Conservation (phyloP, 441 rosid genomes). For the Croton laevigatus region DNA sequence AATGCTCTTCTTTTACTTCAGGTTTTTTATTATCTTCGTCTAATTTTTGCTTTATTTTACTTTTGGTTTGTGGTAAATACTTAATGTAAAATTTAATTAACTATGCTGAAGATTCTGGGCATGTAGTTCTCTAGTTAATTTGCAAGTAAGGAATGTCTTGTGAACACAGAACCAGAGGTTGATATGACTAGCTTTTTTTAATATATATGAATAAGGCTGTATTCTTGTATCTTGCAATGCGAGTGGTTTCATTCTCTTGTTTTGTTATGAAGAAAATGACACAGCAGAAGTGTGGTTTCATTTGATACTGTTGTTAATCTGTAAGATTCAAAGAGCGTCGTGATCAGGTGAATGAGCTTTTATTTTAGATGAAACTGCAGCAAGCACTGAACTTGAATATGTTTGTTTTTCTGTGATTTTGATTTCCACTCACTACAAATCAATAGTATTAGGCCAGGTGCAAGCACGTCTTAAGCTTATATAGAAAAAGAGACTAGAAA, state of each 20-base stretch:
- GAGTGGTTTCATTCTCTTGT: not conserved
- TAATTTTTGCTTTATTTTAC: not conserved
- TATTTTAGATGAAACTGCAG: not conserved
- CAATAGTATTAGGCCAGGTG: not conserved
- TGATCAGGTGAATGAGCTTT: not conserved
- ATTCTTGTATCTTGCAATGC: not conserved
- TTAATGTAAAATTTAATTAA: not conserved
- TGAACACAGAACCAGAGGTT: not conserved
- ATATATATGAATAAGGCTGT: too few relatives aligned
- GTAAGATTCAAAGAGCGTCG: not conserved
- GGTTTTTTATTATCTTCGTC: slow-evolving; percentile 33
- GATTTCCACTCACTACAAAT: not conserved
- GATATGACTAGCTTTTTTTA: too few relatives aligned
- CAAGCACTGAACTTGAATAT: not conserved
- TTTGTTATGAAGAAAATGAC: not conserved
- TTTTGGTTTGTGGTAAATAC: not conserved
- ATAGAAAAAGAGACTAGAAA: not conserved
- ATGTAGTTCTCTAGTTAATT: not conserved
- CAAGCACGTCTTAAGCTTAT: not conserved
- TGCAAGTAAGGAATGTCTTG: not conserved
- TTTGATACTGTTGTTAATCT: too few relatives aligned
- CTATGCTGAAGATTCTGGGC: not conserved
- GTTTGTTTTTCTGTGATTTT: not conserved
- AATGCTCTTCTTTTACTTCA: slow-evolving; percentile 89
- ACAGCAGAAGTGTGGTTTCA: too few relatives aligned